These are phyloP conservation scores for Petunia secreta DNA, from an alignment of 257 asterid species.

Conservation along the genomic window DNA sequence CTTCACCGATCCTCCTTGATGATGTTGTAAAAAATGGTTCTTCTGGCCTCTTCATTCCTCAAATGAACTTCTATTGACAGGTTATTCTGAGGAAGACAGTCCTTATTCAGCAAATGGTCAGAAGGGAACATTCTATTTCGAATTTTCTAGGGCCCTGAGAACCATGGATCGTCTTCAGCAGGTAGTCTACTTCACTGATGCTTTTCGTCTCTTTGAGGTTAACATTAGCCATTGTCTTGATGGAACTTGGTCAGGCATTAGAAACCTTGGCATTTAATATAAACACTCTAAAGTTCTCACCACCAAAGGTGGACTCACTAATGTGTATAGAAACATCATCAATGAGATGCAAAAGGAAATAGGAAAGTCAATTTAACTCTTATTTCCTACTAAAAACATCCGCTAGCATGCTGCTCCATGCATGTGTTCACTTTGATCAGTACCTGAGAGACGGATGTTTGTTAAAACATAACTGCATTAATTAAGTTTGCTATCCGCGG, in stretches of 20 bases:
- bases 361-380: neutral
- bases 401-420: neutral
- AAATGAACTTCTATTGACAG: constrained; percentile 38
- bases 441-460: neutral
- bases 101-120: constrained; percentile 66
- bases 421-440: neutral
- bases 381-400: neutral
- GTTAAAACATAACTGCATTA: neutral
- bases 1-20: neutral
- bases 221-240: neutral
- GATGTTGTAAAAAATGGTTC: neutral
- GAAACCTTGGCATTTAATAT: neutral
- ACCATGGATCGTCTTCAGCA: constrained; percentile 88
- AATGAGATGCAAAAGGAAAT: neutral
- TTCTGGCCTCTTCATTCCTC: neutral
- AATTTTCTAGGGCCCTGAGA: constrained; percentile 79
- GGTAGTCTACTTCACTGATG: constrained; percentile 41
- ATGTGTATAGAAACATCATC: neutral
- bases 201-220: neutral
- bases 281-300: neutral
- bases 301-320: neutral
- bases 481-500: neutral
- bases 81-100: constrained; percentile 72
- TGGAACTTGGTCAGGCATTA: constrained; percentile 4
- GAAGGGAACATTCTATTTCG: constrained; percentile 79